These are phyloP conservation scores for Coemansia sp. DNA, from an alignment of 192 early-diverging fungal species.

Conservation along the genomic window DNA sequence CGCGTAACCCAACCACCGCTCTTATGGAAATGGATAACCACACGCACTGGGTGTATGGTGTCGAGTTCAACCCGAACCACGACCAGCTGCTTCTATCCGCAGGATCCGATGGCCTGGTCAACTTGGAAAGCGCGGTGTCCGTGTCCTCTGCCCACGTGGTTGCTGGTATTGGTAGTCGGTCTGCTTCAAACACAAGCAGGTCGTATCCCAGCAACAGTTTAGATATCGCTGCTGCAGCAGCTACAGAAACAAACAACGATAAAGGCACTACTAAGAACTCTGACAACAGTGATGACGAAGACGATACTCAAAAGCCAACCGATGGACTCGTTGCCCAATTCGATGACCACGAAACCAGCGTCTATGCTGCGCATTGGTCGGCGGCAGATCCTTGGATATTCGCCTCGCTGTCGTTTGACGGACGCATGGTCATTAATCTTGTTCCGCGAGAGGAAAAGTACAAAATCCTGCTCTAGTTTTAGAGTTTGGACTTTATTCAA, in stretches of 20 bases:
- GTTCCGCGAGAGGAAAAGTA: conserved; percentile 87
- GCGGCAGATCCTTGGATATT: conserved; percentile 91
- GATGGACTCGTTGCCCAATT: conserved; percentile 88
- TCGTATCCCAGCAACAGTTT: conserved; percentile 7
- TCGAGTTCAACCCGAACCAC: conserved; percentile 85
- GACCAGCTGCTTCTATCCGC: conserved; percentile 90
- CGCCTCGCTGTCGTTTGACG: conserved; percentile 91
- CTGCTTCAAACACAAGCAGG: neutral
- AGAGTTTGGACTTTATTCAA: no score
- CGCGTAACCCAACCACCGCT: conserved; percentile 56
- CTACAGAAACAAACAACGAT: neutral
- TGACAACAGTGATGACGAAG: conserved; percentile 10
- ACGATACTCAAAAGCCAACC: conserved; percentile 12
- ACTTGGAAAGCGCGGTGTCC: conserved; percentile 81
- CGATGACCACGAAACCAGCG: conserved; percentile 94
- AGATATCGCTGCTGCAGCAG: neutral
- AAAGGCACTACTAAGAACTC: conserved; percentile 13
- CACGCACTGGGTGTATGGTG: conserved; percentile 85
- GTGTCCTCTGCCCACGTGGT: conserved; percentile 73
- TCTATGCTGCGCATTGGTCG: conserved; percentile 91
- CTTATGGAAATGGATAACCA: conserved; percentile 76
- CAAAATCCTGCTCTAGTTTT: conserved; percentile 65
- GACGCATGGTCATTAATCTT: conserved; percentile 86
- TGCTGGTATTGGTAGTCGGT: conserved; percentile 14
- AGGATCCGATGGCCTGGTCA: conserved; percentile 84